Conservation (phyloP, 129 eudicot species). For the Centrapalus pauciflorus region DNA sequence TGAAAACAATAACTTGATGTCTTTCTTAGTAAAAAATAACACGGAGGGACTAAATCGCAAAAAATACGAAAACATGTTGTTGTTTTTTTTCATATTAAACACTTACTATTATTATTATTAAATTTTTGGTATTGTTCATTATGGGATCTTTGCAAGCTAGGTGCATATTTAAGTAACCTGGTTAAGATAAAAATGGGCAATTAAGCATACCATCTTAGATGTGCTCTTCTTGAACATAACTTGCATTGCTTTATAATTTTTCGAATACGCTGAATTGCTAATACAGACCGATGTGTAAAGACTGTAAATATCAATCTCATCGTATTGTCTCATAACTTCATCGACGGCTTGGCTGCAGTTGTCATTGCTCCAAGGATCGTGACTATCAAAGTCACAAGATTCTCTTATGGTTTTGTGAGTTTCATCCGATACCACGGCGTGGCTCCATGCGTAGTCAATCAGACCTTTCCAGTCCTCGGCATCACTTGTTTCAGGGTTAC, state of each 20-base stretch:
- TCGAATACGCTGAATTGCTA: constrained; percentile 33
- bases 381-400: constrained; percentile 62
- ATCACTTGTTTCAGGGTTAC: constrained; percentile 85
- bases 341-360: constrained; percentile 46
- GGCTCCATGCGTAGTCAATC: constrained; percentile 96
- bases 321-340: constrained; percentile 58
- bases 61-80: no score
- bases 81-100: no score
- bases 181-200: not conserved
- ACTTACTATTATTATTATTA: no score
- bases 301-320: constrained; percentile 77
- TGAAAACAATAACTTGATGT: no score
- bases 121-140: no score
- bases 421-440: constrained; percentile 90
- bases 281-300: constrained; percentile 73
- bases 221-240: constrained; percentile 38
- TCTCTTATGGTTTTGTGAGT: constrained; percentile 55
- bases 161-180: not conserved
- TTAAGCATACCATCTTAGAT: constrained; percentile 46
- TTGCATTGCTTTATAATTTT: constrained; percentile 24
- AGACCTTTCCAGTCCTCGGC: constrained; percentile 87
- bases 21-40: no score
- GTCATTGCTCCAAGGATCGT: constrained; percentile 49
- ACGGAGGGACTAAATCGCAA: no score
- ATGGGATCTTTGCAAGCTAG: not conserved